Conservation (phyloP, 257 asterid genomes). For the Ehretia macrophylla region DNA sequence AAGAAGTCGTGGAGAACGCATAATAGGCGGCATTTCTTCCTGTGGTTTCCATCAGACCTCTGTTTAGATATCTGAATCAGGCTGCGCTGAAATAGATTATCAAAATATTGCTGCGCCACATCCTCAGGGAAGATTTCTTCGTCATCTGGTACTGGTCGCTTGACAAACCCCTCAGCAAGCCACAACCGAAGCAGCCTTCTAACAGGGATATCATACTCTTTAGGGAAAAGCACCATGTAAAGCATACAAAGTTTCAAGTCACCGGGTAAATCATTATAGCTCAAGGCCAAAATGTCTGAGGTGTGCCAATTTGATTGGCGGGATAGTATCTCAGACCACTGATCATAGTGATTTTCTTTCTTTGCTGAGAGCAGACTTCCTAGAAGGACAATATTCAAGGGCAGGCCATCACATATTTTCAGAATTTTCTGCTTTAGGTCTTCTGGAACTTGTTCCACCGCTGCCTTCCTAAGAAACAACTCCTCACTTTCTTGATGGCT, state of each 20-base stretch:
- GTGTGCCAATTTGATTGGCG: neutral
- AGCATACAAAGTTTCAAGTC: conserved; percentile 24
- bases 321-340: neutral
- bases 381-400: conserved; percentile 27
- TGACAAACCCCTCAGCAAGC: conserved; percentile 38
- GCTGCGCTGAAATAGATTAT: conserved; percentile 21
- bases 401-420: conserved; percentile 14
- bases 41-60: conserved; percentile 33
- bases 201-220: conserved; percentile 31
- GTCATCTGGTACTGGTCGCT: conserved; percentile 1
- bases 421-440: neutral
- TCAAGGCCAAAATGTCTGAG: conserved; percentile 13
- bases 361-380: conserved; percentile 25
- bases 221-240: conserved; percentile 33
- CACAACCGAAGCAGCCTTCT: conserved; percentile 35
- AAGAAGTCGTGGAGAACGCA: conserved; percentile 25
- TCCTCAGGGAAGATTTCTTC: conserved; percentile 6
- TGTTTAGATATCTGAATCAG: conserved; percentile 31
- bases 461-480: conserved; percentile 18
- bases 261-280: conserved; percentile 19
- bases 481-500: neutral
- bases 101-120: conserved; percentile 15
- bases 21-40: conserved; percentile 27
- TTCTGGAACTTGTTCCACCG: neutral
- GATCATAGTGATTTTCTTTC: neutral